Base-by-base conservation (phyloP, 164 flowering plant species). In the Platanus orientalis region DNA sequence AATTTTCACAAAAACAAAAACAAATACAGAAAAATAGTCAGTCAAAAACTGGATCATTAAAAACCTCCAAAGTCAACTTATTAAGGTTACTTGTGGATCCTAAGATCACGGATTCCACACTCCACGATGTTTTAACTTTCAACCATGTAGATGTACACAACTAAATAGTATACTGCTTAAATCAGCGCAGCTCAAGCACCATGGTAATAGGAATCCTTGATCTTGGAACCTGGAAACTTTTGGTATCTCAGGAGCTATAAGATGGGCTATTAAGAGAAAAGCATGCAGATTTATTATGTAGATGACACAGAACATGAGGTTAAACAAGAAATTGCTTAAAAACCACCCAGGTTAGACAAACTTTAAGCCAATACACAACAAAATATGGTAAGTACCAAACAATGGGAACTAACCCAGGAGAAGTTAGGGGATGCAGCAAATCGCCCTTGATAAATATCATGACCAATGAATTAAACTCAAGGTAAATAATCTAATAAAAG, bases 1-100 rank as follows among this genome's bases (percentile, higher is more conserved):
- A 67, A 60, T 77, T 87, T 86, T 72, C 73, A 73, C 16, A 63
- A 58, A 62, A 21, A 56, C 20, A 62, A 56, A 53, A 29, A n/a
- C n/a, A n/a, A n/a, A n/a, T n/a, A n/a, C n/a, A n/a, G n/a, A n/a
- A n/a, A n/a, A n/a, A n/a, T n/a, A n/a, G n/a, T n/a, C n/a, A 53
- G n/a, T 63, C 57, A 9, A 36, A 7, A 34, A n/a, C 36, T 26
- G n/a, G n/a, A n/a, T n/a, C n/a, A n/a, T n/a, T n/a, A n/a, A n/a
- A n/a, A n/a, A n/a, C n/a, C n/a, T n/a, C n/a, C n/a, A n/a, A n/a
- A n/a, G n/a, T n/a, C n/a, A n/a, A n/a, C n/a, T n/a, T n/a, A n/a
- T n/a, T n/a, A n/a, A n/a, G n/a, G n/a, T n/a, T n/a, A n/a, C n/a
- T n/a, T n/a, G n/a, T n/a, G n/a, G n/a, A n/a, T n/a, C n/a, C n/a